phyloP scores from a whole-genome alignment of 441 rosid species.

The Viola pubescens region DNA sequence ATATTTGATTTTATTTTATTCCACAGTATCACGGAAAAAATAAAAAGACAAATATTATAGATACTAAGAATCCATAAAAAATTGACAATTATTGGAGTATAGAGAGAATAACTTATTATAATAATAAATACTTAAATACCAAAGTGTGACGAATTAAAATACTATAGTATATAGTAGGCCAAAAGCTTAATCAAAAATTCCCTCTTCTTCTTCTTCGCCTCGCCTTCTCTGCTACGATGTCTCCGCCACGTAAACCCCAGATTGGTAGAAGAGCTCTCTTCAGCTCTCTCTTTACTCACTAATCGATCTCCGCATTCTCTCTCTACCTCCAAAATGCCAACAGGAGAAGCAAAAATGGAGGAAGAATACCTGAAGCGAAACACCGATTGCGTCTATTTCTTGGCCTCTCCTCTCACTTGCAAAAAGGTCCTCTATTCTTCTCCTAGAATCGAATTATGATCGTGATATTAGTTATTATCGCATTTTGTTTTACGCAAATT shows the following conservation, averaged over 20 bases:
- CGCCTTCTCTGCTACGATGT: not conserved
- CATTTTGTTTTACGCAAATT: not conserved
- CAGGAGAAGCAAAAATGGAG: constrained; percentile 19
- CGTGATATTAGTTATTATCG: no score
- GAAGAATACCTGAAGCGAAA: constrained; percentile 36
- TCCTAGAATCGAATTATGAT: not conserved
- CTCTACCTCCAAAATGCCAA: not conserved
- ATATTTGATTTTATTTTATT: no score
- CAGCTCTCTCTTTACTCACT: not conserved
- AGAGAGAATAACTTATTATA: no score
- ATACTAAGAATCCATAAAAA: no score
- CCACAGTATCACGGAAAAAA: no score
- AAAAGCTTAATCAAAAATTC: not conserved
- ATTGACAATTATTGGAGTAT: no score
- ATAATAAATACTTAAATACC: not conserved
- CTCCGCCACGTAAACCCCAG: not conserved
- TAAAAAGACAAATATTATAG: no score
- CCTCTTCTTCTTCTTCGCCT: not conserved
- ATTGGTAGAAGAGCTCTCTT: no score
- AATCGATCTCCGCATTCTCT: not conserved
- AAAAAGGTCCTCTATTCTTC: constrained; percentile 33
- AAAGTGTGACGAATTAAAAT: not conserved
- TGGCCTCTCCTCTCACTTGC: constrained; percentile 70
- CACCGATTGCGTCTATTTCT: constrained; percentile 58
- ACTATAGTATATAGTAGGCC: not conserved